Percentiles rank a stretch among this genome's conserved stretches.
Evolutionary conservation across 2,329 filamentous ascomycete genomes (phyloP).

Genomic region (Arthrobotrys megalospora): DNA sequence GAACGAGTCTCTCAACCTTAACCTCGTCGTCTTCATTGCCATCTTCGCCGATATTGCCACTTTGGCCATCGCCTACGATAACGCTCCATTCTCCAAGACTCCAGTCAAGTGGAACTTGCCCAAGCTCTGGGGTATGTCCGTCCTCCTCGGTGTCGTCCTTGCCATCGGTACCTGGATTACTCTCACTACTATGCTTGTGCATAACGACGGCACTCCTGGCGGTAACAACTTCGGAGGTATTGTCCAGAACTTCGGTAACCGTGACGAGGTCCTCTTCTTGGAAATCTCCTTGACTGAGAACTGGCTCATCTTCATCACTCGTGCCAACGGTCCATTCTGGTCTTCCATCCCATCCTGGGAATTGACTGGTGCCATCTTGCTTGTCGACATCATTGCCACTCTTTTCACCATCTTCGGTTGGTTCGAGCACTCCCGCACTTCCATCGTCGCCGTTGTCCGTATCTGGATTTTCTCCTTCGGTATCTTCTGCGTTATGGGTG

Average conservation of each 20-base stretch:
- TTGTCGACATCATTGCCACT: constrained; percentile 87
- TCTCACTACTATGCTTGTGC: constrained; percentile 84
- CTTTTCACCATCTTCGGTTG: constrained; percentile 89
- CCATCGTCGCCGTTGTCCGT: constrained; percentile 86
- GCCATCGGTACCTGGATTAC: constrained; percentile 90
- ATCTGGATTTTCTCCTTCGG: constrained; percentile 94
- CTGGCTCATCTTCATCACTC: constrained; percentile 97
- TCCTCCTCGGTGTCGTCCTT: constrained; percentile 84
- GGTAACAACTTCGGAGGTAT: constrained; percentile 76
- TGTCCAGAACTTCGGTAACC: constrained; percentile 87
- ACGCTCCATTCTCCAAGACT: constrained; percentile 85
- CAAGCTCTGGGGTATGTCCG: constrained; percentile 93
- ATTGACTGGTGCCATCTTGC: constrained; percentile 80
- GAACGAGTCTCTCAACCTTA: constrained; percentile 85
- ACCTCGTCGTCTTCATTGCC: constrained; percentile 92
- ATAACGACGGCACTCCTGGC: constrained; percentile 69
- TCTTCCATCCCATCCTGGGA: constrained; percentile 90
- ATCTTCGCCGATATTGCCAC: constrained; percentile 95
- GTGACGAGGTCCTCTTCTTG: constrained; percentile 87
- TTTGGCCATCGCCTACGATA: constrained; percentile 92
- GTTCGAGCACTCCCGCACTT: constrained; percentile 79
- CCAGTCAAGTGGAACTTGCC: constrained; percentile 96
- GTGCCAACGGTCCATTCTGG: constrained; percentile 93
- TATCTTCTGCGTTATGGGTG: constrained; percentile 86
- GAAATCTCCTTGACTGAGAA: constrained; percentile 93